phyloP scores from a whole-genome alignment of 1,139 yeast genomes.

The Pichia terricola region DNA sequence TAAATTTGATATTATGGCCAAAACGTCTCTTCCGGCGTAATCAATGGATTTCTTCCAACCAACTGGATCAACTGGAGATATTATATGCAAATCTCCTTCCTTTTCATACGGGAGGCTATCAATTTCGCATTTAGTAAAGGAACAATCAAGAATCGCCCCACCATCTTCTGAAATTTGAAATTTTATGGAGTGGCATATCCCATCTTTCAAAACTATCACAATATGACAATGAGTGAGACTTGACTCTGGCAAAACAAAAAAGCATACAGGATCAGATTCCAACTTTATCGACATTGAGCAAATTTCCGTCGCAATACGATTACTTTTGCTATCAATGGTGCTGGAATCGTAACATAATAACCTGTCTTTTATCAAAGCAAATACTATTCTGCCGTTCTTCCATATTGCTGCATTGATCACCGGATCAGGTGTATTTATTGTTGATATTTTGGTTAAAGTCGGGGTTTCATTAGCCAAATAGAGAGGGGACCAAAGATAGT shows the following conservation, averaged over 20 bases:
- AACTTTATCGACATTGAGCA: conserved; percentile 12
- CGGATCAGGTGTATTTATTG: conserved; percentile 28
- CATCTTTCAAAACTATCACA: conserved; percentile 31
- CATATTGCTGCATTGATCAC: conserved; percentile 43
- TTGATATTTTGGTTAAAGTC: conserved; percentile 23
- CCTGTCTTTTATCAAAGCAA: conserved; percentile 33
- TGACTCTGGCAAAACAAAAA: conserved; percentile 40
- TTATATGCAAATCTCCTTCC: conserved; percentile 31
- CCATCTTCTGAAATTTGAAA: conserved; percentile 6
- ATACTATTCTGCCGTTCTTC: conserved; percentile 42
- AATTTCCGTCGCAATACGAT: conserved; percentile 15
- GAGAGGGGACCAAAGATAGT: conserved; percentile 56
- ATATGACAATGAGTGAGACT: conserved; percentile 31
- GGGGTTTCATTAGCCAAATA: conserved; percentile 23
- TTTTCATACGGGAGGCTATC: conserved; percentile 18
- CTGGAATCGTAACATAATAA: conserved; percentile 35
- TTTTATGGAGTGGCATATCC: conserved; percentile 21
- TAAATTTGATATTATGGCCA: conserved; percentile 45
- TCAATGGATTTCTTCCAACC: conserved; percentile 36
- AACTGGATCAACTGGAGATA: conserved; percentile 61
- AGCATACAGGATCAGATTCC: conserved; percentile 28
- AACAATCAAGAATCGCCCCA: conserved; percentile 15
- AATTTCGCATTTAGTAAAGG: conserved; percentile 22
- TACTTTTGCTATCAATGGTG: conserved; percentile 34
- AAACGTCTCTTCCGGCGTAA: conserved; percentile 39